These are phyloP conservation scores for Penicilliopsis zonata DNA, from an alignment of 495 filamentous ascomycete genomes.

Conservation along the genomic window DNA sequence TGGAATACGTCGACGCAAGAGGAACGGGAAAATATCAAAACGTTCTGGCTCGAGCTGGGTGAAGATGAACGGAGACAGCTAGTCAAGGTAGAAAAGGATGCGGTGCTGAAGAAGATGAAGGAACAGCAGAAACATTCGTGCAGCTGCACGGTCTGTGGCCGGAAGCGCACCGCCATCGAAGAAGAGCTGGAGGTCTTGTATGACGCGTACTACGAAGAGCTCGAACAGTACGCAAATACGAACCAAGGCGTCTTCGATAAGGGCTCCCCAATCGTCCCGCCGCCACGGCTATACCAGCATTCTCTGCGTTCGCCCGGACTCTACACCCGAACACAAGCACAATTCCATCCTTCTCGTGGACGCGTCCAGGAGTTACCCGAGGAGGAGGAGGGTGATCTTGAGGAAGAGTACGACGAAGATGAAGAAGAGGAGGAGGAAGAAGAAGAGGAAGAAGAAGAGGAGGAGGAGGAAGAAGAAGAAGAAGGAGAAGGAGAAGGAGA, in stretches of 20 bases:
- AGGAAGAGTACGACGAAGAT: conserved; percentile 44
- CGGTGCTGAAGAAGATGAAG: conserved; percentile 98
- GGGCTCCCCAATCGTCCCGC: conserved; percentile 51
- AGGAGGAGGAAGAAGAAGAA: conserved; percentile 50
- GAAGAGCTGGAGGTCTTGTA: conserved; percentile 98
- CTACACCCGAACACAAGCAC: conserved; percentile 30
- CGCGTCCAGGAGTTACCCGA: conserved; percentile 53
- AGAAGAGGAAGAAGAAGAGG: conserved; percentile 42
- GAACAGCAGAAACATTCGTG: conserved; percentile 99
- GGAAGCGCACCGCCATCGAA: conserved; percentile 94
- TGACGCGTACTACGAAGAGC: conserved; percentile 96
- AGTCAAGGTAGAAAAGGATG: conserved; percentile 97
- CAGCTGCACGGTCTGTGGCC: conserved; percentile 92
- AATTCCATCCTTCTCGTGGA: conserved; percentile 37
- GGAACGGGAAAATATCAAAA: conserved; percentile 92
- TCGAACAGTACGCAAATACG: conserved; percentile 93
- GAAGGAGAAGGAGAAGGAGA: conserved; percentile 52
- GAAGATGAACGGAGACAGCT: conserved; percentile 88
- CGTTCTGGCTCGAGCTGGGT: conserved; percentile 94
- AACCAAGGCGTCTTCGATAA: conserved; percentile 53
- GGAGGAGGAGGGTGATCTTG: conserved; percentile 50
- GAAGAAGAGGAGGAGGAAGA: conserved; percentile 37
- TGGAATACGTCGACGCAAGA: conserved; percentile 93
- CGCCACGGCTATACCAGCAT: conserved; percentile 42
- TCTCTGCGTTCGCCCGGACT: conserved; percentile 28